These are phyloP conservation scores for Phyllosticta paracitricarpa DNA, from an alignment of 2,329 filamentous ascomycete genomes.

Conservation along the genomic window DNA sequence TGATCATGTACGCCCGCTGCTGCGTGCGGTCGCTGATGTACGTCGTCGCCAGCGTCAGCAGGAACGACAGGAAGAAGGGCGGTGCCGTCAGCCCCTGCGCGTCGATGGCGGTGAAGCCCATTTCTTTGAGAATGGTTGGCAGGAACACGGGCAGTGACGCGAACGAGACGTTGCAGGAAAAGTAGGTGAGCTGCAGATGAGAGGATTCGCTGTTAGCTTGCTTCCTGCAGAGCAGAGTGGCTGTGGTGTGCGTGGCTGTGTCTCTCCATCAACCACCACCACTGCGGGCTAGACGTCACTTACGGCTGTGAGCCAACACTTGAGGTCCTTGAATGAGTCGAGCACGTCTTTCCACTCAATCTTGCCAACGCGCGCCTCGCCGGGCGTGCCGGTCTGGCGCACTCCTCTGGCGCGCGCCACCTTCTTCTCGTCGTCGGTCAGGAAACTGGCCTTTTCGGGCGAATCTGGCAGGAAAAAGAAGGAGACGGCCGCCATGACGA, in stretches of 20 bases:
- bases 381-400: slow-evolving; percentile 20
- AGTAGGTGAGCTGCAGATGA: slow-evolving; percentile 23
- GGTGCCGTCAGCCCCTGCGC: slow-evolving; percentile 65
- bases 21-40: slow-evolving; percentile 56
- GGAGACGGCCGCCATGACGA: slow-evolving; percentile 31
- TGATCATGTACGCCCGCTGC: slow-evolving; percentile 54
- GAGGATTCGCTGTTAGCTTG: neutral
- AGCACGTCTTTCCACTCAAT: slow-evolving; percentile 22
- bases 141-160: slow-evolving; percentile 38
- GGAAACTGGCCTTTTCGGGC: slow-evolving; percentile 32
- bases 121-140: slow-evolving; percentile 32
- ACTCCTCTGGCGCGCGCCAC: slow-evolving; percentile 23
- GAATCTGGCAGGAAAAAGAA: slow-evolving; percentile 37
- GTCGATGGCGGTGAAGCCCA: slow-evolving; percentile 58
- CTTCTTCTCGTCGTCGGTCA: slow-evolving; percentile 31
- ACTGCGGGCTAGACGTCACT: slow-evolving; percentile 1
- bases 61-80: slow-evolving; percentile 58
- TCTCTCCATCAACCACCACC: neutral
- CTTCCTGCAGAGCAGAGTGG: neutral
- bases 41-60: slow-evolving; percentile 51
- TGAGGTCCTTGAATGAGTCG: slow-evolving; percentile 21
- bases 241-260: neutral
- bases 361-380: slow-evolving; percentile 17
- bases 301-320: slow-evolving; percentile 26
- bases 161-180: slow-evolving; percentile 39